Conservation (phyloP, 371 early-diverging fungal species). For the Lichtheimia ornata region DNA sequence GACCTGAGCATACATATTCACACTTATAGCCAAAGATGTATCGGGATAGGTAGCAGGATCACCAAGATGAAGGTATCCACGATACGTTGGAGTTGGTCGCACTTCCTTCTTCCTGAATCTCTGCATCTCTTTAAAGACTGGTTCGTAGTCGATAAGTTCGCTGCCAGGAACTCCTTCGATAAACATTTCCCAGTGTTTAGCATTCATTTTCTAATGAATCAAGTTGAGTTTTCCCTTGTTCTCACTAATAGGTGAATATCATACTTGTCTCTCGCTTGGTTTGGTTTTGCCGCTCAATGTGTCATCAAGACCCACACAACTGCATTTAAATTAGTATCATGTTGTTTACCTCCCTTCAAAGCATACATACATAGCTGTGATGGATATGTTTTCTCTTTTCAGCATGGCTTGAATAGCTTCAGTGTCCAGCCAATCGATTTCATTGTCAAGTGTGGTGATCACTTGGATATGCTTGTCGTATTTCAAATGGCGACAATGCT, state of each 20-base stretch:
- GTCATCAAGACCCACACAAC: constrained; percentile 13
- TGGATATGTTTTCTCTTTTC: constrained; percentile 35
- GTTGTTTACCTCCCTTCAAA: background rate
- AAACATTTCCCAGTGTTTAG: constrained; percentile 21
- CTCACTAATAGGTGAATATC: background rate
- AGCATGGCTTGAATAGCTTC: constrained; percentile 46
- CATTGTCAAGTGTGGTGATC: constrained; percentile 58
- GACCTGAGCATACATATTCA: constrained; percentile 62
- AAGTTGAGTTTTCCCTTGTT: background rate
- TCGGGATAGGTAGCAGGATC: constrained; percentile 37
- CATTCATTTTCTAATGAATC: constrained; percentile 14
- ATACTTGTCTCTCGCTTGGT: background rate
- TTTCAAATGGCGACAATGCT: constrained; percentile 62
- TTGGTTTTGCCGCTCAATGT: constrained; percentile 5
- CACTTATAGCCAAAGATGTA: constrained; percentile 47
- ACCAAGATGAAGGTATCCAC: constrained; percentile 59
- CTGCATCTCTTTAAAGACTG: constrained; percentile 47
- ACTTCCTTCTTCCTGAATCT: constrained; percentile 57
- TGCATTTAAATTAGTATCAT: background rate
- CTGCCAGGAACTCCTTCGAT: constrained; percentile 17
- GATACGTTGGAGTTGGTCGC: constrained; percentile 56
- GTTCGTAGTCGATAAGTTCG: constrained; percentile 36
- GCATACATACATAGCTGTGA: constrained; percentile 58
- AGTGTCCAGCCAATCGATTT: constrained; percentile 52
- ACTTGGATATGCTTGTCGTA: constrained; percentile 67